Percentiles rank a stretch among this genome's conserved stretches.
These are phyloP conservation scores for Emergomyces pasteurianus DNA, from an alignment of 2,329 filamentous ascomycete species.

Conservation along the genomic window DNA sequence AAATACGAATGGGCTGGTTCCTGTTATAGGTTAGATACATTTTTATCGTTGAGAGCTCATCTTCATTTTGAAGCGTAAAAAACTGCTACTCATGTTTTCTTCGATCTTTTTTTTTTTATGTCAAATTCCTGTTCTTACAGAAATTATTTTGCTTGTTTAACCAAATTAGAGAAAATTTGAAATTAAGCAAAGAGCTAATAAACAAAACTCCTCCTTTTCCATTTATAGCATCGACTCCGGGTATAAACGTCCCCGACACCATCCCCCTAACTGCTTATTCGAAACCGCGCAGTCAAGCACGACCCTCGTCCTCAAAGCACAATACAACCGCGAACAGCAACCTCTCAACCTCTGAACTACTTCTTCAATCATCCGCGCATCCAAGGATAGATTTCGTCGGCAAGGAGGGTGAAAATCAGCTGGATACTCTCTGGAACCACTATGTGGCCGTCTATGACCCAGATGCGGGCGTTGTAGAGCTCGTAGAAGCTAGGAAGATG, in stretches of 20 bases:
- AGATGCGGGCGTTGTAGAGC: conserved; percentile 38
- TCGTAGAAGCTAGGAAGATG: conserved; percentile 44
- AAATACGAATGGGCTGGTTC: conserved; percentile 36
- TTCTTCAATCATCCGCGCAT: conserved; percentile 51
- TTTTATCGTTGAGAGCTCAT: background rate
- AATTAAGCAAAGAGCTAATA: background rate
- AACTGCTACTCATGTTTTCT: background rate
- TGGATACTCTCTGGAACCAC: conserved; percentile 44
- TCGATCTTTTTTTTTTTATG: no score
- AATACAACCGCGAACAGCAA: conserved; percentile 23
- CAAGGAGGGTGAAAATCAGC: conserved; percentile 36
- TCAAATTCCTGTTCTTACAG: background rate
- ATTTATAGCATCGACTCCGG: conserved; percentile 16
- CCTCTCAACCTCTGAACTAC: conserved; percentile 36
- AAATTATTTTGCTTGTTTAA: no score
- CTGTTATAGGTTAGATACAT: conserved; percentile 35
- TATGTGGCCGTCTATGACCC: conserved; percentile 52
- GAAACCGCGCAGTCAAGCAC: conserved; percentile 34
- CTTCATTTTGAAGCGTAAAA: background rate
- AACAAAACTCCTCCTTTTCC: background rate
- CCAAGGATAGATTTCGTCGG: conserved; percentile 49
- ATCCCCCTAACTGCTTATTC: conserved; percentile 32
- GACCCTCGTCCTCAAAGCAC: conserved; percentile 11
- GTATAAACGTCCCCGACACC: conserved; percentile 16
- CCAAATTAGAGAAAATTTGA: background rate